phyloP scores from a whole-genome alignment of 768 basidiomycete species.

The Pulveroboletus sp. region DNA sequence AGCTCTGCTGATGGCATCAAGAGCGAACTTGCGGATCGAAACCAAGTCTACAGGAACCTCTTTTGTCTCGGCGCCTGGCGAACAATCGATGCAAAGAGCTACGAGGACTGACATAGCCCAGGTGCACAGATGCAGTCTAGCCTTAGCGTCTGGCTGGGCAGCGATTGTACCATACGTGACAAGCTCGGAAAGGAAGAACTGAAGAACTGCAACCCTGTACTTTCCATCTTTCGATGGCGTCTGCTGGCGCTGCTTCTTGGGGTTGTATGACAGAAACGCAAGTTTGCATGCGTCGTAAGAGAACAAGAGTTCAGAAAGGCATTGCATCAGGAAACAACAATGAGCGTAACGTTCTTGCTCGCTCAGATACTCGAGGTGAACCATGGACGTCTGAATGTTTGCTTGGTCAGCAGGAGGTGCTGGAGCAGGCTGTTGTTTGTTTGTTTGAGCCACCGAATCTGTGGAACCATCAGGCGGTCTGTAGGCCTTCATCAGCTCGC shows the following conservation, averaged over 20 bases:
- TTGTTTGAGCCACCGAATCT: conserved; percentile 10
- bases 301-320: conserved; percentile 85
- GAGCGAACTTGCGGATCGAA: conserved; percentile 87
- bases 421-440: conserved; percentile 13
- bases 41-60: conserved; percentile 74
- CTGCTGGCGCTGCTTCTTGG: conserved; percentile 52
- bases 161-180: conserved; percentile 73
- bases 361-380: conserved; percentile 9
- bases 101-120: conserved; percentile 90
- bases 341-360: conserved; percentile 42
- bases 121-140: conserved; percentile 61
- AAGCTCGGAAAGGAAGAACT: conserved; percentile 80
- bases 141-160: conserved; percentile 52
- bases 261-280: conserved; percentile 75
- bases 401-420: conserved; percentile 10
- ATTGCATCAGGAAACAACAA: conserved; percentile 84
- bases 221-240: conserved; percentile 68
- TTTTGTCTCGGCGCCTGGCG: conserved; percentile 60
- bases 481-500: conserved; percentile 61
- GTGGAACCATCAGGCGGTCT: conserved; percentile 41
- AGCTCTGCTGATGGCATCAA: conserved; percentile 82
- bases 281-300: conserved; percentile 91
- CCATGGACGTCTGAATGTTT: conserved; percentile 12
- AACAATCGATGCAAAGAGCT: conserved; percentile 87
- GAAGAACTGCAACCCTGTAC: conserved; percentile 60